These are phyloP conservation scores for Clavaria fumosa DNA, from an alignment of 768 basidiomycete genomes.

Conservation along the genomic window DNA sequence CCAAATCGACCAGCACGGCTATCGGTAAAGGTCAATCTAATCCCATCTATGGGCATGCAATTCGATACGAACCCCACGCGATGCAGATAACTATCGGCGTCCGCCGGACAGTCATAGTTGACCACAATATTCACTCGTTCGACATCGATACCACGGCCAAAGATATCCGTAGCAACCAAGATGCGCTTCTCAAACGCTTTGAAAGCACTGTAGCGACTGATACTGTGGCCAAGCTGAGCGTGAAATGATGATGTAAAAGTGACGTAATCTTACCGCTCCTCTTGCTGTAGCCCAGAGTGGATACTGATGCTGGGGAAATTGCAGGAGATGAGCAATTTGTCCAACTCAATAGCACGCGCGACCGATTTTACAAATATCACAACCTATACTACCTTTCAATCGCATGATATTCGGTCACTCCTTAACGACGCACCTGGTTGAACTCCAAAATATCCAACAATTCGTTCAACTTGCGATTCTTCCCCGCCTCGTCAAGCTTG, in stretches of 20 bases:
- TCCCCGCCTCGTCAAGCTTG: conserved; percentile 85
- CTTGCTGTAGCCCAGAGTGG: conserved; percentile 87
- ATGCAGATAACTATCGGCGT: conserved; percentile 97
- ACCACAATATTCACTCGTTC: conserved; percentile 99
- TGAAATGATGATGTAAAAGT: background rate
- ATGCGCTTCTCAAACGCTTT: conserved; percentile 99
- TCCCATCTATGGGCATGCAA: background rate
- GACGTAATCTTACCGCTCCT: conserved; percentile 64
- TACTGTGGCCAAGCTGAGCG: conserved; percentile 31
- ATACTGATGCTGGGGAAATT: conserved; percentile 98
- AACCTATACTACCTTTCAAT: conserved; percentile 69
- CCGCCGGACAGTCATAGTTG: conserved; percentile 96
- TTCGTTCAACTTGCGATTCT: conserved; percentile 96
- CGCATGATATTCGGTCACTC: no score
- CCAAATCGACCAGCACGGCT: conserved; percentile 98
- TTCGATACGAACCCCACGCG: conserved; percentile 65
- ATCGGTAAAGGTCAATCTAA: conserved; percentile 3
- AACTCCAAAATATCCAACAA: conserved; percentile 92
- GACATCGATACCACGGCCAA: conserved; percentile 98
- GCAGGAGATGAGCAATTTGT: conserved; percentile 90
- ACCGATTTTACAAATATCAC: conserved; percentile 99
- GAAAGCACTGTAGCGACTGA: conserved; percentile 92
- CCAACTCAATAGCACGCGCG: conserved; percentile 88
- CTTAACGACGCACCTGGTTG: conserved; percentile 58
- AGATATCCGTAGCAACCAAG: conserved; percentile 96